Base-by-base conservation (phyloP, 2,329 filamentous ascomycete genomes). In the Stagonosporopsis chrysanthemi region DNA sequence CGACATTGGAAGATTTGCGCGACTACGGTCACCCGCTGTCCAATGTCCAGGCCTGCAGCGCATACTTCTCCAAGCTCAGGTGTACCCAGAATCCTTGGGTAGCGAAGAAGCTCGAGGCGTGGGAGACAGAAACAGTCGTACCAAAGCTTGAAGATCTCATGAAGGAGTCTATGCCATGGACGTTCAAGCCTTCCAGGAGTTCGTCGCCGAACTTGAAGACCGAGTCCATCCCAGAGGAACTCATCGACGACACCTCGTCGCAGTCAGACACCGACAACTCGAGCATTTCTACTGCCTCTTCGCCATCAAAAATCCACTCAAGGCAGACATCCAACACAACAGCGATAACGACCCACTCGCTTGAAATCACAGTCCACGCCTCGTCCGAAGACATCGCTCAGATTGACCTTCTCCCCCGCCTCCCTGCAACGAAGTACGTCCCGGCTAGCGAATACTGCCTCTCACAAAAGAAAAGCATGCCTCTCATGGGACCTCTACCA, bases 71-170 rank as follows among this genome's bases (percentile, higher is more conserved):
- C 2, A 76, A 76, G 45, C 59, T 76, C 2, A 65, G 72, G 22
- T 76, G 74, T 56, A 75, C 67, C 15, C 71, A 75, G 50, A 76
- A 75, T 29, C 70, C 73, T 4, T 75, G 74, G 74, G 73, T 76
- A 15, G 63, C 61, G 19, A 69, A 68, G 53, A 72, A 71, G 52
- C 56, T 76, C 14, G 65, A 70, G 47, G 64, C 69, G 23, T 76
- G 71, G 73, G 63, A 73, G 38, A 36, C 61, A n/a, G 60, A 67
- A 19, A n/a, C 57, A 1, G 45, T 55, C 4, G 58, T 64, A 17
- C 67, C 68, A 6, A 61, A 63, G 8, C 64, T 74, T 6, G 50
- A 57, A 22, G 58, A 74, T 9, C 47, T 76, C 2, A 67, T 76
- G 66, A 67, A 63, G 45, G 65, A 74, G 40, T 70, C 67, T 6